Base-by-base conservation (phyloP, 768 basidiomycete genomes). In the Chiua virens region DNA sequence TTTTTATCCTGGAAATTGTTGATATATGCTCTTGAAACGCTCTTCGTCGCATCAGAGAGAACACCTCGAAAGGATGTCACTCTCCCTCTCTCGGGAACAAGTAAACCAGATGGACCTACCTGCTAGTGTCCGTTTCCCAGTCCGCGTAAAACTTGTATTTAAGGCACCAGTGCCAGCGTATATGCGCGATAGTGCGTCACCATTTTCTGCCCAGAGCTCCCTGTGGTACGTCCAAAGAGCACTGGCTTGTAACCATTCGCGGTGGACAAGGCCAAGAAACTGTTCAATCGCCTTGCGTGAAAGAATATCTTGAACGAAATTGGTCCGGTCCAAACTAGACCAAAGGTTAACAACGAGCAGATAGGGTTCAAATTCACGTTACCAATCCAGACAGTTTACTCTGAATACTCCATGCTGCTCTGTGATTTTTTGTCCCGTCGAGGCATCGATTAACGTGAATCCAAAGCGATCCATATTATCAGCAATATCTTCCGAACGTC, bases 341-440 rank as follows among this genome's bases (percentile, higher is more conserved):
- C 47, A 38, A 50, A 23, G 9, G 43, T 57, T 49, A 59, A 37
- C 22, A 30, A 13, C 18, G 42, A 27, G 43, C 21, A 7, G 20
- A 25, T 2, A 17, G 9, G 18, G 28, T 18, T 45, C 3, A n/a
- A 20, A 42, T 36, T 21, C 14, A 25, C n/a, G 25, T 54, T 61
- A 93, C 95, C 93, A 97, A 66, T 98, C 96, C 45, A 97, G 73
- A 63, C 97, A 99, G 64, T 98, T 98, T 23, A 90, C 92, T 53
- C 97, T 79, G 66, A 98, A 98, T 17, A 92, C 81, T 4, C 97
- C 97, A 50, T 83, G 84, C 65, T 99, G 97, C 45, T 87, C 79
- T n/a, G 89, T 90, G 32, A 99, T 82, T 57, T 85, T 73, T 58
- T 89, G 84, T 57, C 83, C 77, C 13, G 83, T 72, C 17, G 69